Evolutionary conservation across 495 filamentous ascomycete genomes (phyloP).

Genomic region (Evansstolkia leycettana): DNA sequence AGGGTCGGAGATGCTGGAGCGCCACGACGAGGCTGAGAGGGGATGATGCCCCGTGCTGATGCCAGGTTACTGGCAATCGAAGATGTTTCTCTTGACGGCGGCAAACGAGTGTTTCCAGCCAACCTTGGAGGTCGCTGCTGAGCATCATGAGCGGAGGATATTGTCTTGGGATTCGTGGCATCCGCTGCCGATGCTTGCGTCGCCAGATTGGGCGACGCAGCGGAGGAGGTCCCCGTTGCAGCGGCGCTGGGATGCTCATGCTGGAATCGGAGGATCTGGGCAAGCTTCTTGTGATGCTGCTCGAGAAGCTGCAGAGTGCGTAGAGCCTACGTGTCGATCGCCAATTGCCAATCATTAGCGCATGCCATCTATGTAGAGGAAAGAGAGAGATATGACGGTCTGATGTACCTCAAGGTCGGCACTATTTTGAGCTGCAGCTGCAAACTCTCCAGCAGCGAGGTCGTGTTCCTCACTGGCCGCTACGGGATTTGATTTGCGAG

Average conservation of each 20-base stretch:
- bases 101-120: conserved; percentile 35
- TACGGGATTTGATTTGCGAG: conserved; percentile 60
- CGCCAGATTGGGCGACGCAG: conserved; percentile 4
- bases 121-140: conserved; percentile 24
- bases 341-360: neutral
- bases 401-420: conserved; percentile 54
- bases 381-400: neutral
- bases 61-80: conserved; percentile 89
- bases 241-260: conserved; percentile 40
- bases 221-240: conserved; percentile 4
- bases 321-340: conserved; percentile 41
- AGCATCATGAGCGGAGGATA: conserved; percentile 16
- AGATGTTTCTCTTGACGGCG: conserved; percentile 52
- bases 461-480: conserved; percentile 80
- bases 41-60: conserved; percentile 75
- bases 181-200: conserved; percentile 13
- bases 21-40: conserved; percentile 50
- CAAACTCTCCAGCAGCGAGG: conserved; percentile 80
- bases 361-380: neutral
- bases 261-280: conserved; percentile 62
- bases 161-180: conserved; percentile 11
- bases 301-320: conserved; percentile 77
- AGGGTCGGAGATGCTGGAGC: conserved; percentile 52
- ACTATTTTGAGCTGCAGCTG: conserved; percentile 63
- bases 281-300: conserved; percentile 69